phyloP scores from a whole-genome alignment of 2,329 filamentous ascomycete species.

The Alternaria tenuissima region DNA sequence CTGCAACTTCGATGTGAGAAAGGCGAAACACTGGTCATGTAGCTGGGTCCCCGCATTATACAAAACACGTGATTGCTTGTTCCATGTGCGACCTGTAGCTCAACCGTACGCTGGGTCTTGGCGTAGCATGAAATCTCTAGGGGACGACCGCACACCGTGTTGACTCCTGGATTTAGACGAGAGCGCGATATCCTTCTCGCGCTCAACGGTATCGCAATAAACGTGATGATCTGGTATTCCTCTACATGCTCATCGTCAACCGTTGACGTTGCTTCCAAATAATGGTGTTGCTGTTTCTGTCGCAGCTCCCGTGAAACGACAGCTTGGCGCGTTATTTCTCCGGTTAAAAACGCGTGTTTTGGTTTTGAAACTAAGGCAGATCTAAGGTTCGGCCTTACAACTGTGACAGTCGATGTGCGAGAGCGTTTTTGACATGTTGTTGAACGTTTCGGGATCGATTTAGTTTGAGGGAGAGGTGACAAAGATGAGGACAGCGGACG shows the following conservation, averaged over 20 bases:
- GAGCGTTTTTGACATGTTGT: conserved; percentile 8
- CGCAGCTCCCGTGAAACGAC: conserved; percentile 19
- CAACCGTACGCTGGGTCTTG: not conserved
- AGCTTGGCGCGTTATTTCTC: conserved; percentile 2
- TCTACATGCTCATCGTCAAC: not conserved
- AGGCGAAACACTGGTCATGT: conserved; percentile 31
- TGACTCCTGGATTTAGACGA: not conserved
- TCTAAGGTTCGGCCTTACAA: conserved; percentile 1
- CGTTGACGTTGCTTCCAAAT: not conserved
- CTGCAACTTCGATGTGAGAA: conserved; percentile 36
- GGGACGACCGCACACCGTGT: not conserved
- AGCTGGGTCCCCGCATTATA: conserved; percentile 13
- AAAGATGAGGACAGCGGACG: not conserved
- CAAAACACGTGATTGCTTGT: conserved; percentile 2
- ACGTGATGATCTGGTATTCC: not conserved
- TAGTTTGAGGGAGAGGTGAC: not conserved
- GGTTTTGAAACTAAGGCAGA: conserved; percentile 35
- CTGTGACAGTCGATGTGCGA: conserved; percentile 22
- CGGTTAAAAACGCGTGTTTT: conserved; percentile 22
- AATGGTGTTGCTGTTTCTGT: conserved; percentile 19
- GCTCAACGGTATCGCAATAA: not conserved
- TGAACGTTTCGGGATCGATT: conserved; percentile 11
- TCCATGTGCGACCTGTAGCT: not conserved
- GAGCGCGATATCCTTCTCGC: not conserved
- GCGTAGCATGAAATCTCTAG: not conserved